Evolutionary conservation across 768 basidiomycete species (phyloP).

Genomic region (Tulasnella sp.): DNA sequence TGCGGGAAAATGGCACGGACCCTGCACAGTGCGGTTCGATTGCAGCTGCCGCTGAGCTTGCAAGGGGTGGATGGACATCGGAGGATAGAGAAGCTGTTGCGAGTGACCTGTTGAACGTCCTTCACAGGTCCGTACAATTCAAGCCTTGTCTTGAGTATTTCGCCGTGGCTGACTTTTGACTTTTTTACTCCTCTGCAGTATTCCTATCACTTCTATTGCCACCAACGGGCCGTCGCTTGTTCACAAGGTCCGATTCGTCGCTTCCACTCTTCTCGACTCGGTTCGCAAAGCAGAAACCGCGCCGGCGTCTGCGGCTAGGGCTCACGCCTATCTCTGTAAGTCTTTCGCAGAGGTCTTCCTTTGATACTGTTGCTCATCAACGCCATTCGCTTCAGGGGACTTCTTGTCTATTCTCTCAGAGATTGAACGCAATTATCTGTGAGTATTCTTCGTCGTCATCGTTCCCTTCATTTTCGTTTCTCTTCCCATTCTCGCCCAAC

Average conservation of each 20-base stretch:
- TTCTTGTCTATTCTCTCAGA: slow-evolving; percentile 87
- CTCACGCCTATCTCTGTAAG: slow-evolving; percentile 82
- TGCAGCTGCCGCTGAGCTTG: slow-evolving; percentile 25
- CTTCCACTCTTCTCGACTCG: slow-evolving; percentile 81
- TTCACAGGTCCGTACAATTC: slow-evolving; percentile 57
- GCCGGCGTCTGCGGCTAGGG: slow-evolving; percentile 74
- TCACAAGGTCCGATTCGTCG: slow-evolving; percentile 90
- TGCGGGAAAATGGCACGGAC: slow-evolving; percentile 63
- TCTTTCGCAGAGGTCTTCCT: slow-evolving; percentile 26
- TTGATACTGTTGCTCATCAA: slow-evolving; percentile 25
- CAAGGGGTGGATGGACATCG: slow-evolving; percentile 36
- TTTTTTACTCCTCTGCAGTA: slow-evolving; percentile 45
- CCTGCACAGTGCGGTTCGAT: slow-evolving; percentile 31
- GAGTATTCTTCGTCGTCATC: slow-evolving; percentile 12
- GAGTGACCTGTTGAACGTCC: slow-evolving; percentile 77
- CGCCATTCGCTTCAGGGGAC: slow-evolving; percentile 57
- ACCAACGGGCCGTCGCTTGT: slow-evolving; percentile 64
- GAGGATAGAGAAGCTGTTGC: slow-evolving; percentile 80
- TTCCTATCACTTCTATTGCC: slow-evolving; percentile 90
- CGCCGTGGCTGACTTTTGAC: slow-evolving; percentile 1
- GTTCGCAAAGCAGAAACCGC: slow-evolving; percentile 77
- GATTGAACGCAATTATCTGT: slow-evolving; percentile 82
- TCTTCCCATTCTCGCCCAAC: background rate
- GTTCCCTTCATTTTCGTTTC: background rate
- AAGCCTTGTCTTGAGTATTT: slow-evolving; percentile 7